A percentile compares a stretch with the other conserved stretches of the same genome.
These are phyloP conservation scores for Acanthamoeba lenticulata DNA, from an alignment of 208 protist genomes.

Conservation along the genomic window DNA sequence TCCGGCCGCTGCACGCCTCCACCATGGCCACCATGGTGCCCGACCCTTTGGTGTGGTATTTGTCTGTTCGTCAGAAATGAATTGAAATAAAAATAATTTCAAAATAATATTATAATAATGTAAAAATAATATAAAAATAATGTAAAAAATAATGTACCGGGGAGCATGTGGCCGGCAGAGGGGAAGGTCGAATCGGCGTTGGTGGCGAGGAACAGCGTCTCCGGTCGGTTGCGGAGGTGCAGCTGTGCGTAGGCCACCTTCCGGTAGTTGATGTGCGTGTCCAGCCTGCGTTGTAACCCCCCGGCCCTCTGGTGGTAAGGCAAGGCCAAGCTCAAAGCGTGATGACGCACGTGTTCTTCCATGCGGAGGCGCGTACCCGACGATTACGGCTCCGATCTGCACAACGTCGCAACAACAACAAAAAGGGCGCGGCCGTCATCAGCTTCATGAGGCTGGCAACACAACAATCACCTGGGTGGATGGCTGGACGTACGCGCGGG, in stretches of 20 bases:
- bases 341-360: background rate
- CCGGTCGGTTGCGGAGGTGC: background rate
- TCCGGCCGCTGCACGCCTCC: slow-evolving; percentile 59
- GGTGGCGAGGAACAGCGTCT: slow-evolving; percentile 77
- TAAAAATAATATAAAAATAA: background rate
- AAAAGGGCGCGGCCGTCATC: background rate
- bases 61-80: background rate
- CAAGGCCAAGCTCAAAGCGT: background rate
- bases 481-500: background rate
- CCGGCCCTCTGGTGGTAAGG: background rate
- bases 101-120: background rate
- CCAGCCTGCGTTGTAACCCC: slow-evolving; percentile 21
- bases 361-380: slow-evolving; percentile 1
- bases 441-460: background rate
- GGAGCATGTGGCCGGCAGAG: background rate
- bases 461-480: background rate
- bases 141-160: background rate
- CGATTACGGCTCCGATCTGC: slow-evolving; percentile 72
- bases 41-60: background rate
- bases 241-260: slow-evolving; percentile 74
- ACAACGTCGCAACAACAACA: background rate
- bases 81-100: background rate
- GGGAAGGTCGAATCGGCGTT: slow-evolving; percentile 76
- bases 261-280: slow-evolving; percentile 72
- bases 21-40: slow-evolving; percentile 73